A percentile compares a stretch with the other conserved stretches of the same genome.
phyloP scores from a whole-genome alignment of 805 yeast genomes.

The Candida vaughaniae region DNA sequence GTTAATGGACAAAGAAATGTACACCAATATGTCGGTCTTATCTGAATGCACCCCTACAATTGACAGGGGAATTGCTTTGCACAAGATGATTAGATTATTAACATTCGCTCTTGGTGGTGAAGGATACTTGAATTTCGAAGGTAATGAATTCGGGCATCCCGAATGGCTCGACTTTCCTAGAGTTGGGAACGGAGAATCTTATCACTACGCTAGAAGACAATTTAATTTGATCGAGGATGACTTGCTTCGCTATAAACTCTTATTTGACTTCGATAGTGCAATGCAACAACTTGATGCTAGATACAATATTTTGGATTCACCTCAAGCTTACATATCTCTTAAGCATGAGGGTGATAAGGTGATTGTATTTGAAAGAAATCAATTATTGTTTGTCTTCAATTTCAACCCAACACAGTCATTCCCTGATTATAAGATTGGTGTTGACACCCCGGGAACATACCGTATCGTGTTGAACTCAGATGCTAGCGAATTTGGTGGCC shows the following conservation, averaged over 20 bases:
- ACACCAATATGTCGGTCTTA: constrained; percentile 85
- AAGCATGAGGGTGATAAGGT: constrained; percentile 90
- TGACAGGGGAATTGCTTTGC: constrained; percentile 88
- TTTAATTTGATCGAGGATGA: constrained; percentile 83
- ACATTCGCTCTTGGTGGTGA: constrained; percentile 96
- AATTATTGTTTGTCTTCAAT: constrained; percentile 81
- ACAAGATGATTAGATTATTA: constrained; percentile 82
- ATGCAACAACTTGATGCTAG: constrained; percentile 75
- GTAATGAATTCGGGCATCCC: constrained; percentile 98
- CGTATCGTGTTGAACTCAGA: constrained; percentile 76
- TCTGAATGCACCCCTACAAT: constrained; percentile 72
- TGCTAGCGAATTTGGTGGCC: constrained; percentile 74
- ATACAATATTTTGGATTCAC: constrained; percentile 69
- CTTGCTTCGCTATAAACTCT: constrained; percentile 71
- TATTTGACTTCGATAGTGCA: constrained; percentile 80
- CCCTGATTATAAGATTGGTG: constrained; percentile 89
- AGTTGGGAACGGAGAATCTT: constrained; percentile 80
- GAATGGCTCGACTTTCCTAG: constrained; percentile 99
- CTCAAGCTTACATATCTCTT: constrained; percentile 78
- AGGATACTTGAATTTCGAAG: constrained; percentile 93
- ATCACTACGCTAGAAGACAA: constrained; percentile 93
- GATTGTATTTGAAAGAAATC: constrained; percentile 84
- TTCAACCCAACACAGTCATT: constrained; percentile 84
- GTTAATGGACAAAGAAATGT: constrained; percentile 99
- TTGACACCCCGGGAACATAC: constrained; percentile 75